Evolutionary conservation across 1,139 yeast species (phyloP).

Genomic region (Geotrichum candidum): DNA sequence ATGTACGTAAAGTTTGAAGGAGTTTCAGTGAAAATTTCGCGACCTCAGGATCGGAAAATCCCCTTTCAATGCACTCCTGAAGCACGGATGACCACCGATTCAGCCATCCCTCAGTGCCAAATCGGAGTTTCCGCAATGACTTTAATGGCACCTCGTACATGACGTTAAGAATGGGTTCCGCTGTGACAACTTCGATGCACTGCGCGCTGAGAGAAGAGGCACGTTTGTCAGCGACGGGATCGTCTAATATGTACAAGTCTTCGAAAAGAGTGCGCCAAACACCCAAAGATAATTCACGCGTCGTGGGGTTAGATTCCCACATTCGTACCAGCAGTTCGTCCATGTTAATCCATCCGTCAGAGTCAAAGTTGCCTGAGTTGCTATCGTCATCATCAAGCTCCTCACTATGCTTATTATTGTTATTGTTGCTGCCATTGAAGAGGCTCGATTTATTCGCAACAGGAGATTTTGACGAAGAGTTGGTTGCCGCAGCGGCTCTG

Average conservation of each 20-base stretch:
- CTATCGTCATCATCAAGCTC: not conserved
- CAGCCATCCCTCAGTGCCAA: conserved; percentile 82
- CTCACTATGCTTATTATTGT: conserved; percentile 3
- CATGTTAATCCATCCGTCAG: conserved; percentile 86
- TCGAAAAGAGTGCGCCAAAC: conserved; percentile 84
- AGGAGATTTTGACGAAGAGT: not conserved
- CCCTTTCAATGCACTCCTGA: conserved; percentile 39
- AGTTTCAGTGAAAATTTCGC: conserved; percentile 55
- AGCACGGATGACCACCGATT: conserved; percentile 64
- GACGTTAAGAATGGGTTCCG: conserved; percentile 55
- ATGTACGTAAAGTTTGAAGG: conserved; percentile 78
- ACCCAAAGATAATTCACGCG: conserved; percentile 70
- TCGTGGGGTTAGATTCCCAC: conserved; percentile 59
- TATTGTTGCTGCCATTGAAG: conserved; percentile 8
- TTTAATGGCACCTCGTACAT: conserved; percentile 66
- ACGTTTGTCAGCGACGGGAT: conserved; percentile 79
- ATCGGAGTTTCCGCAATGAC: conserved; percentile 34
- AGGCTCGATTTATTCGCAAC: not conserved
- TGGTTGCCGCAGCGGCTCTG: not conserved
- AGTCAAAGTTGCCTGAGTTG: not conserved
- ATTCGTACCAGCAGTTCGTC: conserved; percentile 66
- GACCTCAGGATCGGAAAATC: conserved; percentile 33
- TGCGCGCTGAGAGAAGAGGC: conserved; percentile 72
- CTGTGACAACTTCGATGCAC: conserved; percentile 76
- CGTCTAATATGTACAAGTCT: conserved; percentile 88